Base-by-base conservation (phyloP, 352 stramenopile species). In the Globisporangium radiosum region DNA sequence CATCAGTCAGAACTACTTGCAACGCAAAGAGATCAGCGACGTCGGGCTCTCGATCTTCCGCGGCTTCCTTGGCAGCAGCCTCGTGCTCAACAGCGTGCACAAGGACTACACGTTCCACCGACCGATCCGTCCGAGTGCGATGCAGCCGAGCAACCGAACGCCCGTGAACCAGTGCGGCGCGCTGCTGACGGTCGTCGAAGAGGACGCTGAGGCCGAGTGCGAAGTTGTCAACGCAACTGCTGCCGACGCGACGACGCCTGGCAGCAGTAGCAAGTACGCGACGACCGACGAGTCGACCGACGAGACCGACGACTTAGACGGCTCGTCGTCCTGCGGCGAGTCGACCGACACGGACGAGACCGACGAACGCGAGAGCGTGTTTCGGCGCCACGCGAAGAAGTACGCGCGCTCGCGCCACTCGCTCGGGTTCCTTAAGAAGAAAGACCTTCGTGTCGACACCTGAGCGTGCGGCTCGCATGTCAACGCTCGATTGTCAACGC, bases 41-140 rank as follows among this genome's bases (percentile, higher is more conserved):
- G 73, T 86, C 11, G 80, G 81, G 7, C 54, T 87, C 6, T 88
- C 81, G 5, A 84, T 90, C 54, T 45, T 90, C 37, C 79, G 78
- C 33, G 78, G 78, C 47, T 90, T 90, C 59, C 58, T 90, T 5
- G 81, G 81, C 36, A 88, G 76, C 51, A 64, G 66, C 5, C 66
- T 83, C 17, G 79, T 90, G 43, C 70, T 81, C 37, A 66, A 88
- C 59, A 64, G 64, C 38, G 70, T 59, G 2, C 78, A 90, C 69
- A 73, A 66, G 47, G 73, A 80, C 9, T 90, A 90, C 59, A 68
- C 62, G 33, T 81, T 78, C 61, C 78, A 81, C 57, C 69, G 69
- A 50, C 64, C 79, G 2, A 81, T 88, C 13, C 71, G 72, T 10
- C 78, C 79, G 4, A 72, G 75, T 15, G 56, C 73, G 33, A 60